Base-by-base conservation (phyloP, 345 rosid species). In the Lepidium aucheri region DNA sequence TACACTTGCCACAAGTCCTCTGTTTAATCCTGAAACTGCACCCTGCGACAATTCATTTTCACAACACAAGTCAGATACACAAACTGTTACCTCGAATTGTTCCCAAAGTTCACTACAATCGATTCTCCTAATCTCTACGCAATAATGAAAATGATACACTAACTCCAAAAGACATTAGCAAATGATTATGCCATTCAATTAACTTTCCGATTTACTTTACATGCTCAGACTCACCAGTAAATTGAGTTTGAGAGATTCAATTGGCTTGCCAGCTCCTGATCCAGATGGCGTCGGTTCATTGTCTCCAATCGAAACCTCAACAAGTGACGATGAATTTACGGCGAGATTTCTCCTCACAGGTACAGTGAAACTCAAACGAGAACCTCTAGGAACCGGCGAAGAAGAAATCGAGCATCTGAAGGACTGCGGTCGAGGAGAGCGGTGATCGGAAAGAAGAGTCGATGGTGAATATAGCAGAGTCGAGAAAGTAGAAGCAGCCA, bases 1-100 rank as follows among this genome's bases (percentile, higher is more conserved):
- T 30, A 70, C 72, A 34, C 65, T 82, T 6, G 95, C 95, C 69
- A 84, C 90, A 30, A 91, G 95, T 51, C 95, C 98, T 82, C 89
- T 89, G 74, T 91, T 89, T 17, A 91, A 75, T 54, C 98, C 95
- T 44, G 95, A 85, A 40, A 91, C 95, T 53, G 71, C 72, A 77
- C 85, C 77, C 98, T 91, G 78, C 82, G 74, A 11, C 32, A 28
- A 28, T 28, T 28, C 32, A 28, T 67, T 70, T 47, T 32, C 47
- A 60, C 64, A 34, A 59, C 66, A 52, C n/a, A 35, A 11, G 22
- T 10, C 22, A 17, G 7, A 28, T 28, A 46, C 36, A 13, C 2
- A 54, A 9, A 22, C 22, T 55, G 10, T 39, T 30, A 12, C 8
- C 54, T 33, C 7, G 1, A 9, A 14, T 14, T 8, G 28, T 33